phyloP scores from a whole-genome alignment of 192 early-diverging fungal species.

The Podila minutissima region DNA sequence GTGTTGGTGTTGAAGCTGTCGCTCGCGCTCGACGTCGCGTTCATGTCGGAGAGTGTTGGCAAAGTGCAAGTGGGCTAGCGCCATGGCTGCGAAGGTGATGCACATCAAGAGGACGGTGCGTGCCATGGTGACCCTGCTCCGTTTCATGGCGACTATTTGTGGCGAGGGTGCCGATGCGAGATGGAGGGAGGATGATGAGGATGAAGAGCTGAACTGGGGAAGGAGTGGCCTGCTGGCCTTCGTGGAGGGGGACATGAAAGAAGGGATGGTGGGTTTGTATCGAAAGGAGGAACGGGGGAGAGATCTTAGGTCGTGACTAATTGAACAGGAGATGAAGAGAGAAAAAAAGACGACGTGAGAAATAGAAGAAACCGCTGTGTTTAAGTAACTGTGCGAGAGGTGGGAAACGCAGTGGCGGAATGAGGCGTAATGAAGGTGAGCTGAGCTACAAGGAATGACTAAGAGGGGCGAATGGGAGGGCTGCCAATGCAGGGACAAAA shows the following conservation, averaged over 20 bases:
- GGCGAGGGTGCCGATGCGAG: background rate
- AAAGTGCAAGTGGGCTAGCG: conserved; percentile 32
- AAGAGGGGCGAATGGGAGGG: too few species aligned
- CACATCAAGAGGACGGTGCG: conserved; percentile 27
- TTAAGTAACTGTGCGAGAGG: too few species aligned
- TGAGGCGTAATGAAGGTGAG: too few species aligned
- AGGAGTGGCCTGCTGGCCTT: conserved; percentile 5
- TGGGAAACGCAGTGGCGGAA: too few species aligned
- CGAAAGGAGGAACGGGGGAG: background rate
- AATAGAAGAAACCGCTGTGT: too few species aligned
- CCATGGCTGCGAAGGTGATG: conserved; percentile 26
- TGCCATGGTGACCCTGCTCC: conserved; percentile 18
- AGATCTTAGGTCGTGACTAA: background rate
- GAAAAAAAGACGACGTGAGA: background rate
- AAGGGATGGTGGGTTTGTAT: background rate
- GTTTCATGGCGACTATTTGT: background rate
- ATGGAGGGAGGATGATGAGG: background rate
- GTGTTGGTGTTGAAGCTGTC: background rate
- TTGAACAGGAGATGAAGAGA: background rate
- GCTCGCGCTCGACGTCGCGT: background rate
- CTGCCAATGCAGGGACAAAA: too few species aligned
- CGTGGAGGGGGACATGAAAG: conserved; percentile 1
- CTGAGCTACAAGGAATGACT: too few species aligned
- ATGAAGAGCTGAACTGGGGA: conserved; percentile 6
- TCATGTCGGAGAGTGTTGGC: conserved; percentile 2